Conservation (phyloP, 768 basidiomycete genomes). For the Xerocomus brunneocitrinus region DNA sequence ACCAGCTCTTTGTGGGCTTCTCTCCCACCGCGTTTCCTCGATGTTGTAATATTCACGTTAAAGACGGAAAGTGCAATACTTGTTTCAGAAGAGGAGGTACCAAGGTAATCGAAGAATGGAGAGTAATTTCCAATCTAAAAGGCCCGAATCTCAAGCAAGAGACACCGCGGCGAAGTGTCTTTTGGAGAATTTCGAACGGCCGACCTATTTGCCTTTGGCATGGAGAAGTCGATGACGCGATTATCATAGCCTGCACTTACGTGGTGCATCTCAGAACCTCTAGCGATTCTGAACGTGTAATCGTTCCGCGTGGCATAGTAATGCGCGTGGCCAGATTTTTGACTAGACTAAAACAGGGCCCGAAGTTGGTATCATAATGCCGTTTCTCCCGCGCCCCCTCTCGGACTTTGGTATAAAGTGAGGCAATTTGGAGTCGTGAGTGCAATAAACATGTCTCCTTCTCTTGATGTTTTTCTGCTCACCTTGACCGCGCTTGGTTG, state of each 20-base stretch:
- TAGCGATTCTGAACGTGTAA: constrained; percentile 10
- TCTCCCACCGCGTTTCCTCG: not conserved
- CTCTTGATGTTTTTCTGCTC: constrained; percentile 8
- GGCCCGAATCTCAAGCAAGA: constrained; percentile 13
- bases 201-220: constrained; percentile 3
- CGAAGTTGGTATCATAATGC: not conserved
- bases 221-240: constrained; percentile 14
- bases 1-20: constrained; percentile 10
- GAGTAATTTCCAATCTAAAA: constrained; percentile 17
- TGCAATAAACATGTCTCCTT: constrained; percentile 11
- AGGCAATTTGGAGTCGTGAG: not conserved
- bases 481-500: constrained; percentile 9
- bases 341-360: constrained; percentile 10
- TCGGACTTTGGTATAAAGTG: constrained; percentile 14
- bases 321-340: not conserved
- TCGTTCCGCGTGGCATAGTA: constrained; percentile 7
- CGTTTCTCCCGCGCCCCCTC: constrained; percentile 4
- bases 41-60: constrained; percentile 13
- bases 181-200: constrained; percentile 8
- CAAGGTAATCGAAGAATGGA: constrained; percentile 17
- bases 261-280: constrained; percentile 16
- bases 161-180: constrained; percentile 27
- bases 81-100: constrained; percentile 12
- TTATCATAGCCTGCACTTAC: constrained; percentile 22
- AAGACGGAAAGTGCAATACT: constrained; percentile 11